These are phyloP conservation scores for Calonectria crousiana DNA, from an alignment of 2,329 filamentous ascomycete genomes.

Conservation along the genomic window DNA sequence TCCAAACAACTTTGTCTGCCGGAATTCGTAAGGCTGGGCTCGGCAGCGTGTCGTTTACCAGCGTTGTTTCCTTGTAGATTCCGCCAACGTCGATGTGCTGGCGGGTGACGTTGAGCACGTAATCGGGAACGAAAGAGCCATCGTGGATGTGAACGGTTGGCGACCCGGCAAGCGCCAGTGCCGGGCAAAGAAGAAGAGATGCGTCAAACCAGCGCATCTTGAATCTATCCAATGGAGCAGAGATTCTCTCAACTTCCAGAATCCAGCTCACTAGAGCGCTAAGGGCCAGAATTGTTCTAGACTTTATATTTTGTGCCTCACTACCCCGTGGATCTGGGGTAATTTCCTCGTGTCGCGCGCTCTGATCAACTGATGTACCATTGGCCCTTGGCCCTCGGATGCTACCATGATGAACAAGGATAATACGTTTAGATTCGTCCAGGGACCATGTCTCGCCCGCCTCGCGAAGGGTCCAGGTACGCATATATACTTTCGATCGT, in stretches of 20 bases:
- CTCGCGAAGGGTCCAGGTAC: not conserved
- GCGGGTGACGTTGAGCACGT: constrained; percentile 5
- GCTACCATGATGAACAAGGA: not conserved
- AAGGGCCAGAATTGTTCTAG: not conserved
- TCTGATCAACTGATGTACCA: not conserved
- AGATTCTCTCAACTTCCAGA: not conserved
- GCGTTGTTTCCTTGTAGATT: not conserved
- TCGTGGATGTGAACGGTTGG: not conserved
- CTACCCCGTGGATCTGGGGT: not conserved
- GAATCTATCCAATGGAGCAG: not conserved
- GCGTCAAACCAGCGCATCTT: not conserved
- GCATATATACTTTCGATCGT: not conserved
- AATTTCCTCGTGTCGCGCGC: not conserved
- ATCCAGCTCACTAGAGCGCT: not conserved
- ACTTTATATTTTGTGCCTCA: not conserved
- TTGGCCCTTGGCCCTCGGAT: not conserved
- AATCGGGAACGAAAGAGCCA: not conserved
- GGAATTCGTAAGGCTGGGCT: not conserved
- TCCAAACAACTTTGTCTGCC: not conserved
- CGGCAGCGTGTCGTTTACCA: not conserved
- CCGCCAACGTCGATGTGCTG: not conserved
- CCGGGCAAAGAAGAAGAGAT: not conserved
- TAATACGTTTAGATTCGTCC: not conserved
- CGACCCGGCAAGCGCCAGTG: not conserved
- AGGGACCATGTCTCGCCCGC: not conserved